These are phyloP conservation scores for Volvox reticuliferus DNA, from an alignment of 139 green algal genomes.

Conservation along the genomic window DNA sequence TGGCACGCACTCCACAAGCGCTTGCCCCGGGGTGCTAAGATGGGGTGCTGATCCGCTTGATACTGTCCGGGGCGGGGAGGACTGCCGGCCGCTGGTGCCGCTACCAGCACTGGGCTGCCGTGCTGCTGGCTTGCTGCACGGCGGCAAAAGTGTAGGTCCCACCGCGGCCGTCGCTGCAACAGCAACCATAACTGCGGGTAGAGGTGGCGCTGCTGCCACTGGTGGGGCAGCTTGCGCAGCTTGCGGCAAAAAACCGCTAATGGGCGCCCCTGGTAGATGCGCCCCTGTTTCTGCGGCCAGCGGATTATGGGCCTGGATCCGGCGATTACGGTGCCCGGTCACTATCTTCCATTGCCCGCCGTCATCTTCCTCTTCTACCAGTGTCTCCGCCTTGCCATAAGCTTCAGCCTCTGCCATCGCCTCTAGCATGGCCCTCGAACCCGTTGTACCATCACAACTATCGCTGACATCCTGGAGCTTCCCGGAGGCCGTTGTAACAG, in stretches of 20 bases:
- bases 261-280: too few species aligned
- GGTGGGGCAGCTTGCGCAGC: neutral
- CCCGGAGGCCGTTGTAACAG: too few species aligned
- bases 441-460: too few species aligned
- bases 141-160: neutral
- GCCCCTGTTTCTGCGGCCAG: neutral
- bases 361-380: neutral
- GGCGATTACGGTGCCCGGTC: neutral
- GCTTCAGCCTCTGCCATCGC: neutral
- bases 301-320: neutral
- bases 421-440: too few species aligned
- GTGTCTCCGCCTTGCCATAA: neutral
- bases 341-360: slow-evolving; percentile 32
- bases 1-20: too few species aligned
- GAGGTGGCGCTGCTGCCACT: neutral
- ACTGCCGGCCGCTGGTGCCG: neutral
- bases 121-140: neutral
- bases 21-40: too few species aligned
- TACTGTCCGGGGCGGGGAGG: neutral
- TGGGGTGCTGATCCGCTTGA: too few species aligned
- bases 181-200: neutral
- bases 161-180: neutral
- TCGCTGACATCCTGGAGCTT: too few species aligned
- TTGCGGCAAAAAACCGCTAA: neutral
- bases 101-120: neutral